Base-by-base conservation (phyloP, 257 asterid species). In the Asclepias syriaca region DNA sequence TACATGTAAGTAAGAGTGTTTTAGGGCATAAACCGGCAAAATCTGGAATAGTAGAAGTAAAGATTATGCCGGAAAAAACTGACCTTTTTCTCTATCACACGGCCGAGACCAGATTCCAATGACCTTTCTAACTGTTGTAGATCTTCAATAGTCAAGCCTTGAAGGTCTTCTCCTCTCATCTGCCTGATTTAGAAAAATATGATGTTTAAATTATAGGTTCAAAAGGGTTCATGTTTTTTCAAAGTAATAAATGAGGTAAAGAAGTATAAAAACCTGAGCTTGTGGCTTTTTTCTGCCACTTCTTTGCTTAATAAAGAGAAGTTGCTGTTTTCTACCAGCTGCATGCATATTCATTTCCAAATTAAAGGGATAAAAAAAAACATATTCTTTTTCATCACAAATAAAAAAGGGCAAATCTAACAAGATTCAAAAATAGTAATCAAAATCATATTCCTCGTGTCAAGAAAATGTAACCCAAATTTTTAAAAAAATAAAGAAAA, bases 161-260 rank as follows among this genome's bases (percentile, higher is more conserved):
- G 92, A 51, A 94, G 90, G 75, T 94, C 96, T 83, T 94, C 98
- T 3, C 97, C 99, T 72, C 97, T 88, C 97, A 94, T 88, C 77
- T 78, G 92, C 87, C 99, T 94, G 69, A 70, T 55, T 21, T 1
- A 21, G 53, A 72, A 40, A 71, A 40, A 71, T 3, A 57, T 49
- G 11, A 59, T 46, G 8, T 8, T 49, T 24, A 22, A 3, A 54
- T 29, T 29, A n/a, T 72, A 68, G 14, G n/a, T 66, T 27, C 12
- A n/a, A 53, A 50, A 63, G 14, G 6, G 22, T 61, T 8, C 1
- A 14, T 9, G 6, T 1, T 54, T 16, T 8, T 45, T 1, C 22
- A 1, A 14, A 49, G 50, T 34, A 29, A 4, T 6, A 19, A 6
- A 18, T 19, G 63, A 22, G 15, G 8, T 24, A 2, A 2, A 32